A percentile compares a stretch with the other conserved stretches of the same genome.
Evolutionary conservation across 768 basidiomycete genomes (phyloP).

Genomic region (Trametes sanguinea): DNA sequence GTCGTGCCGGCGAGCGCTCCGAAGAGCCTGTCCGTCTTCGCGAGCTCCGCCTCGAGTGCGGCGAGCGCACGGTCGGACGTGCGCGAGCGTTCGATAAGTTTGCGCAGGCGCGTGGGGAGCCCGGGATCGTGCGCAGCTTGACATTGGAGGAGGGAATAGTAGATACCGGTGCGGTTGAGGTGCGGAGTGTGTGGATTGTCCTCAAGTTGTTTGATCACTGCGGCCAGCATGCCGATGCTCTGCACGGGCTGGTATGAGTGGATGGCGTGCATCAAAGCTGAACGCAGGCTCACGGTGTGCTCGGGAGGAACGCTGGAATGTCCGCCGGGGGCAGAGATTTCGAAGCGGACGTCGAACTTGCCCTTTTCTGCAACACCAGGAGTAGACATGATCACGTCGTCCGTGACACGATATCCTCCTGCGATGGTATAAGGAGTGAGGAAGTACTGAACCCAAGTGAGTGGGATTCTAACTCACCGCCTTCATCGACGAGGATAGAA

Average conservation of each 20-base stretch:
- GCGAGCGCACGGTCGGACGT: conserved; percentile 53
- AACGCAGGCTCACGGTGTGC: conserved; percentile 60
- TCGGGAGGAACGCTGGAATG: conserved; percentile 84
- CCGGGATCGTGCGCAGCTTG: conserved; percentile 59
- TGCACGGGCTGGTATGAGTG: background rate
- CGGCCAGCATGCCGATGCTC: conserved; percentile 60
- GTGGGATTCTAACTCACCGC: conserved; percentile 47
- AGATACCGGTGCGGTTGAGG: conserved; percentile 56
- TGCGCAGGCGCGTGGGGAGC: conserved; percentile 50
- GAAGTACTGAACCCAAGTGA: background rate
- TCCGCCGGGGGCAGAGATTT: conserved; percentile 71
- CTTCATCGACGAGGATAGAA: conserved; percentile 86
- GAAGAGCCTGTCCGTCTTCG: conserved; percentile 35
- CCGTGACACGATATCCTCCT: conserved; percentile 53
- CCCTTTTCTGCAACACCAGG: conserved; percentile 79
- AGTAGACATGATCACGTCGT: conserved; percentile 57
- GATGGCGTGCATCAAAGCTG: background rate
- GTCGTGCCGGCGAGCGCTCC: conserved; percentile 65
- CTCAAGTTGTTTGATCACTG: conserved; percentile 70
- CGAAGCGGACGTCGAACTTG: conserved; percentile 59
- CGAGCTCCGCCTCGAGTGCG: conserved; percentile 49
- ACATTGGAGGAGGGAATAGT: conserved; percentile 66
- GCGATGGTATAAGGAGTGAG: conserved; percentile 9
- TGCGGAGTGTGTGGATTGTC: conserved; percentile 55
- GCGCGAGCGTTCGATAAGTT: conserved; percentile 48